phyloP scores from a whole-genome alignment of 2,329 filamentous ascomycete genomes.

The Ustulina deusta region DNA sequence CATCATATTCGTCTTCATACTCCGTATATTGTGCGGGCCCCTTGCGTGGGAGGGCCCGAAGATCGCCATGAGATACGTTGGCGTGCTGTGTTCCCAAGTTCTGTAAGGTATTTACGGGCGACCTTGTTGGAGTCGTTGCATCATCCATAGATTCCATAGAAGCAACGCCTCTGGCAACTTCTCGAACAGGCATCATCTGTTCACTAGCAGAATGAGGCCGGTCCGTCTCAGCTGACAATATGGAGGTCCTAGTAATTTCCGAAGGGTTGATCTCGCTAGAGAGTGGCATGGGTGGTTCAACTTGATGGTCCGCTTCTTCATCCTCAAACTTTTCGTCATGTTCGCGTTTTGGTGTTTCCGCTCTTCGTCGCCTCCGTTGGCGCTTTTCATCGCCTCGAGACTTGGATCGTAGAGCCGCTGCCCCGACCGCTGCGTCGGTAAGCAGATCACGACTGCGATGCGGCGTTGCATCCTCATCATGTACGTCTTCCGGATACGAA shows the following conservation, averaged over 20 bases:
- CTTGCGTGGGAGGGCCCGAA: constrained; percentile 65
- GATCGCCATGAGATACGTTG: constrained; percentile 70
- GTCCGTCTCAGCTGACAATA: constrained; percentile 84
- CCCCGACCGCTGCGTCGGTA: constrained; percentile 54
- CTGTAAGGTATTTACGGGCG: constrained; percentile 64
- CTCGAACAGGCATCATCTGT: constrained; percentile 70
- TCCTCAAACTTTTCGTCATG: constrained; percentile 62
- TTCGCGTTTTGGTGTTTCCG: constrained; percentile 63
- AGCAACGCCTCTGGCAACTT: constrained; percentile 70
- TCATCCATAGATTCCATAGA: constrained; percentile 68
- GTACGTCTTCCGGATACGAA: constrained; percentile 59
- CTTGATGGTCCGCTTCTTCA: constrained; percentile 66
- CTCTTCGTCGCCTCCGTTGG: constrained; percentile 64
- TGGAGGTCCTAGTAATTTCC: constrained; percentile 87
- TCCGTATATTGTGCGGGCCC: constrained; percentile 57
- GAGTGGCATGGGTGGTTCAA: constrained; percentile 84
- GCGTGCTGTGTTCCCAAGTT: constrained; percentile 76
- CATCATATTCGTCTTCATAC: constrained; percentile 62
- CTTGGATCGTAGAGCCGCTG: constrained; percentile 55
- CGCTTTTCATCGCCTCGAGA: constrained; percentile 61
- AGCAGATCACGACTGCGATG: constrained; percentile 56
- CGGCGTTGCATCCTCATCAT: constrained; percentile 60
- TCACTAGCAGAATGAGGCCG: constrained; percentile 76
- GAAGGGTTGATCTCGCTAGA: constrained; percentile 88
- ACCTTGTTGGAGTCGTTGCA: constrained; percentile 71